phyloP scores from a whole-genome alignment of 768 basidiomycete species.

The Tulasnella sp. region DNA sequence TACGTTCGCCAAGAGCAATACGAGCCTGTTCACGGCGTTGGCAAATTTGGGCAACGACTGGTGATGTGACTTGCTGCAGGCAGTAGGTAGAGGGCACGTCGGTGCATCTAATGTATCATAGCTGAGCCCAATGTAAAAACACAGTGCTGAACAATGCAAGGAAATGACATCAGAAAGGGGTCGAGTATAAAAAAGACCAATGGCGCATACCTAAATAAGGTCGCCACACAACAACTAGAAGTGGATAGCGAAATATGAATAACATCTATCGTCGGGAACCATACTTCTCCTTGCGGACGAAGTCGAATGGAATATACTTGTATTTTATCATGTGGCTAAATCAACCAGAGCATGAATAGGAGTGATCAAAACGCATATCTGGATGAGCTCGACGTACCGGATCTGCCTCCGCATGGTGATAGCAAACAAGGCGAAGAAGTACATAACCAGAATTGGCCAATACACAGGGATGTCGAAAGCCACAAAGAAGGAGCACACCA shows the following conservation, averaged over 20 bases:
- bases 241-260: not conserved
- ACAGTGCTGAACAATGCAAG: not conserved
- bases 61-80: not conserved
- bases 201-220: not conserved
- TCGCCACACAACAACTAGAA: not conserved
- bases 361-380: not conserved
- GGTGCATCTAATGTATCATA: conserved; percentile 10
- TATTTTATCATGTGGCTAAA: conserved; percentile 97
- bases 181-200: too few relatives aligned
- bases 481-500: conserved; percentile 75
- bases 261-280: conserved; percentile 38
- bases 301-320: conserved; percentile 92
- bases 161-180: not conserved
- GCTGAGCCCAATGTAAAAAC: conserved; percentile 8
- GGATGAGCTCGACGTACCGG: conserved; percentile 55
- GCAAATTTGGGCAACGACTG: conserved; percentile 12
- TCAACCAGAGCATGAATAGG: not conserved
- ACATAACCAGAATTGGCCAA: conserved; percentile 97
- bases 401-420: conserved; percentile 96
- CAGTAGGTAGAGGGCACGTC: not conserved
- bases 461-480: conserved; percentile 96
- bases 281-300: conserved; percentile 89
- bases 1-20: not conserved
- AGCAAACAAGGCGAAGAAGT: conserved; percentile 92
- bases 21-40: not conserved